Conservation (phyloP, 2,329 filamentous ascomycete species). For the Ophiocordyceps camponoti-saundersi region DNA sequence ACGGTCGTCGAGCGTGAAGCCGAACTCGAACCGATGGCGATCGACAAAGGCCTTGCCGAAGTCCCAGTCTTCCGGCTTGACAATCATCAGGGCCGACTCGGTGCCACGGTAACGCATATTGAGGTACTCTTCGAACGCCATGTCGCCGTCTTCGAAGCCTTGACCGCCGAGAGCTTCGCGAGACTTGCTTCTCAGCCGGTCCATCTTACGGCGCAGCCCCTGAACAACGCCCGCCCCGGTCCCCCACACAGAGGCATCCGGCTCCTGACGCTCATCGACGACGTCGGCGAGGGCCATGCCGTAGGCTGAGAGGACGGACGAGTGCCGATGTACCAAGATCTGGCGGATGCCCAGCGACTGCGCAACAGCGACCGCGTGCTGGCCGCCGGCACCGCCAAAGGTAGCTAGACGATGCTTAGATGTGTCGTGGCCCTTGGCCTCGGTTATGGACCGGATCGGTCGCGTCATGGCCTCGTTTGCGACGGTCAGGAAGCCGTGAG, state of each 20-base stretch:
- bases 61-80: conserved; percentile 60
- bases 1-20: conserved; percentile 38
- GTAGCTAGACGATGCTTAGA: conserved; percentile 17
- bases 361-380: conserved; percentile 26
- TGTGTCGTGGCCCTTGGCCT: conserved; percentile 17
- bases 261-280: conserved; percentile 22
- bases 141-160: conserved; percentile 39
- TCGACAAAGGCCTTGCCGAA: conserved; percentile 73
- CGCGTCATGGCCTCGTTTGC: conserved; percentile 18
- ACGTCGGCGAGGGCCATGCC: conserved; percentile 28
- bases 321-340: conserved; percentile 26
- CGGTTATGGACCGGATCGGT: conserved; percentile 17
- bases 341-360: conserved; percentile 22
- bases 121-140: conserved; percentile 37
- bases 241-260: conserved; percentile 24
- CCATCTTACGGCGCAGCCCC: conserved; percentile 57
- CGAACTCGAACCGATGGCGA: conserved; percentile 65
- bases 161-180: conserved; percentile 51
- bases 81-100: conserved; percentile 78
- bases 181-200: conserved; percentile 63
- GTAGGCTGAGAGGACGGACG: conserved; percentile 27
- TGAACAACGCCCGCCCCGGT: conserved; percentile 38
- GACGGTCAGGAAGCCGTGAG: conserved; percentile 18
- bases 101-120: conserved; percentile 89
- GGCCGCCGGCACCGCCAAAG: conserved; percentile 22